Conservation (phyloP, 805 yeast genomes). For the Dipodascopsis uninucleata region DNA sequence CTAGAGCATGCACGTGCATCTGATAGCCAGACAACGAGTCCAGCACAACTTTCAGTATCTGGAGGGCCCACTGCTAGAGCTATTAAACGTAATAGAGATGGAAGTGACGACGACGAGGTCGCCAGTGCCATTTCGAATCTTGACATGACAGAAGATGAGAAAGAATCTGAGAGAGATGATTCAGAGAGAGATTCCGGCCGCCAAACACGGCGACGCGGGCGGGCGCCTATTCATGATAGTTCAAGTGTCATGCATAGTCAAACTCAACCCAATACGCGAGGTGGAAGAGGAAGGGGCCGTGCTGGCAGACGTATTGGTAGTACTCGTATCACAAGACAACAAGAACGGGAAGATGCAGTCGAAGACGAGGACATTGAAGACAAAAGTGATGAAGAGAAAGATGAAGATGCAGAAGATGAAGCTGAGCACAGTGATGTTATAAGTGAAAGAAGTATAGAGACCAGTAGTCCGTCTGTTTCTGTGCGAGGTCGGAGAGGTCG, state of each 20-base stretch:
- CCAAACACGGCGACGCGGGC: no score
- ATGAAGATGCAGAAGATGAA: constrained; percentile 20
- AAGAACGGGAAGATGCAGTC: constrained; percentile 17
- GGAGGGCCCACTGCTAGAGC: constrained; percentile 1
- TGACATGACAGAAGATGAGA: constrained; percentile 10
- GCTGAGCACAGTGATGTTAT: constrained; percentile 23
- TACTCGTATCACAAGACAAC: no score
- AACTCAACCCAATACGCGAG: no score
- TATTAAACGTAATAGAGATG: no score
- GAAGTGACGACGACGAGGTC: constrained; percentile 1
- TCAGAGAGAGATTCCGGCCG: no score
- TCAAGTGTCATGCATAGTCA: no score
- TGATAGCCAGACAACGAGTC: constrained; percentile 26
- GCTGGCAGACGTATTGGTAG: no score
- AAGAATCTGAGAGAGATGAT: constrained; percentile 11
- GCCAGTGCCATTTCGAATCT: no score
- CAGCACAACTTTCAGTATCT: constrained; percentile 24
- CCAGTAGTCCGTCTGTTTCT: no score
- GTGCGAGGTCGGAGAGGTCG: constrained; percentile 10
- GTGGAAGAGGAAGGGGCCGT: constrained; percentile 7
- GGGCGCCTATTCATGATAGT: no score
- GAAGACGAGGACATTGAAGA: constrained; percentile 6
- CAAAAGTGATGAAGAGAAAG: constrained; percentile 8
- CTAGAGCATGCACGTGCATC: constrained; percentile 38
- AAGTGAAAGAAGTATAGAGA: no score